Base-by-base conservation (phyloP, 2,329 filamentous ascomycete genomes). In the Fusarium staphyleae region DNA sequence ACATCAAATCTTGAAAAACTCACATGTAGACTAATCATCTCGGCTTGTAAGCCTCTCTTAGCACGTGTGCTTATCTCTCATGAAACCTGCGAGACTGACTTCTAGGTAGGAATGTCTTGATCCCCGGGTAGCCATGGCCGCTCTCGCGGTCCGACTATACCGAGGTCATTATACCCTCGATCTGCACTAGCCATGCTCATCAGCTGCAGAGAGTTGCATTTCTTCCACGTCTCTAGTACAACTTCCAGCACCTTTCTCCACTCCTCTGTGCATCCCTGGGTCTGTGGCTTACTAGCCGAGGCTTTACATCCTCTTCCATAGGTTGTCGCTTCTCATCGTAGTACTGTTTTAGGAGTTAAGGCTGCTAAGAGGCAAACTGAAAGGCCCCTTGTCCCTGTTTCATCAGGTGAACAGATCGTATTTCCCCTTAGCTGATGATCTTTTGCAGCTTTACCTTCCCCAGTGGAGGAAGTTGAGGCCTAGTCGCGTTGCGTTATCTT, bases 141-240 rank as follows among this genome's bases (percentile, higher is more conserved):
- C 64, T 60, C 56, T 56, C 55, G 54, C 64, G 64, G 64, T 63
- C 64, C 64, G 64, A 46, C 41, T 57, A 48, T 50, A 66, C 64
- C 64, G 64, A 39, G 47, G 33, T 52, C 44, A 35, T 41, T 55
- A 54, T 51, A 46, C 30, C 39, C 47, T 52, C 43, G 33, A 52
- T 48, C 34, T 35, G 29, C 51, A 30, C 46, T 54, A 51, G 30
- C 24, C 47, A 29, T 29, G 32, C 37, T 47, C 28, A 35, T 50
- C 51, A 43, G 41, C 42, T 51, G 46, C 47, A 48, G 13, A 30
- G 28, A 30, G 28, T 30, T 58, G 43, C 57, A 51, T 44, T 33
- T 53, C 41, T 35, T 43, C 52, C 30, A 30, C 46, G 35, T 48
- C 45, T 42, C 42, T 43, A 36, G 19, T 29, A 15, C 33, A 28